Percentiles rank a stretch among this genome's conserved stretches.
Conservation (phyloP, 306 rosid genomes). For the Ceratonia siliqua region DNA sequence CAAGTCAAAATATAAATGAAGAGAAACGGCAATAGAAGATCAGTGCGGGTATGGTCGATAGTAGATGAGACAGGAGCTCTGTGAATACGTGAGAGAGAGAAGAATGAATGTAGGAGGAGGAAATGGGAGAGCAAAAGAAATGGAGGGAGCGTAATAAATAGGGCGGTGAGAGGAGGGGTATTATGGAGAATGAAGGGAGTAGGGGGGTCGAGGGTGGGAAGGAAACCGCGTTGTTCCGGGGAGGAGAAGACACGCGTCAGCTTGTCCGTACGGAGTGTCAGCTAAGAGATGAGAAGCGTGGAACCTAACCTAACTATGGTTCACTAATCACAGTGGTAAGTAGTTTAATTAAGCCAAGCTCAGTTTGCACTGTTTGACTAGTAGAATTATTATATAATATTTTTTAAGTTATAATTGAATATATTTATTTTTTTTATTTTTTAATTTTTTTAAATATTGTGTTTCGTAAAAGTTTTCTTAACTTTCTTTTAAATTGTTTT, state of each 20-base stretch:
- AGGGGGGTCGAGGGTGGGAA: not conserved
- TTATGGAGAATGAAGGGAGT: slow-evolving; percentile 10
- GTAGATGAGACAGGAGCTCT: not conserved
- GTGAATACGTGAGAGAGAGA: not conserved
- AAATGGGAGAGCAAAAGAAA: not conserved
- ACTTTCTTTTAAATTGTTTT: no score
- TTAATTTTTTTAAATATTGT: no score
- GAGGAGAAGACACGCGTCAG: slow-evolving; percentile 71
- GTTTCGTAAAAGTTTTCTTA: no score
- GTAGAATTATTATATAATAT: not conserved
- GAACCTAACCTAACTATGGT: not conserved
- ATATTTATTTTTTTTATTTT: no score
- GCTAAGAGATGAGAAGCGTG: slow-evolving; percentile 19
- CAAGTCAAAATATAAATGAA: no score
- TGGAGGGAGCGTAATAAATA: slow-evolving; percentile 42
- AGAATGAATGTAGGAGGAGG: not conserved
- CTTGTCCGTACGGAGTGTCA: slow-evolving; percentile 43
- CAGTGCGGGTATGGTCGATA: not conserved
- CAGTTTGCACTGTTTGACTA: not conserved
- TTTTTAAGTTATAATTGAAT: no score
- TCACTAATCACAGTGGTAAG: not conserved
- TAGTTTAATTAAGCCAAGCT: not conserved
- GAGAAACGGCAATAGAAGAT: not conserved
- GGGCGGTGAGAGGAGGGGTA: slow-evolving; percentile 53
- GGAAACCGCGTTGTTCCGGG: slow-evolving; percentile 81